Evolutionary conservation across 106 monocot genomes (phyloP), one percentile per base, ranked within the genome.

Genomic region (Gastrodia elata): DNA sequence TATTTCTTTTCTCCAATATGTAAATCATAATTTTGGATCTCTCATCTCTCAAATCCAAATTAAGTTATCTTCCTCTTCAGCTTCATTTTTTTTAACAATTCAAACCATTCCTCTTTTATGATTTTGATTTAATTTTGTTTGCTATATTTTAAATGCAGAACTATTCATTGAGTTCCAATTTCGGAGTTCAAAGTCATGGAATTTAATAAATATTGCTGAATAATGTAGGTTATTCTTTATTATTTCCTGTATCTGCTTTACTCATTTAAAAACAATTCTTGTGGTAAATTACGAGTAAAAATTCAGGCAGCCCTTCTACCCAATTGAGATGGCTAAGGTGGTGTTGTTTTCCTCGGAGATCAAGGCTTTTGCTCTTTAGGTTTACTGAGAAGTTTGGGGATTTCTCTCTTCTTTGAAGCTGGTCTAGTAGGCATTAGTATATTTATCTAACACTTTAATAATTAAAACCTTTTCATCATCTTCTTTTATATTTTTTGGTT

Each of bases 281-380:
- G n/a, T n/a, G n/a, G n/a, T n/a, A 52, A n/a, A 22, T 61, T 25
- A 8, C 10, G 11, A 61, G 61, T 10, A 32, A 61, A 61, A 32
- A 61, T 28, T 61, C 61, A 61, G 61, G 61, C 61, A 61, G 61
- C 61, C 61, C 61, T 30, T 61, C 30, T 15, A 30, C 61, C 61
- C 2, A 9, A 32, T 61, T 2, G 61, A 61, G 61, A 61, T 61
- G 61, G 61, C 30, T 3, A 28, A 28, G 32, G 61, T 28, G 61
- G 61, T 61, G 61, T 61, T 61, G 61, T 32, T 61, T 61, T 61
- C 28, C 61, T 61, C 61, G 61, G 30, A 61, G 13, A 61, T 61
- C 32, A 61, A 61, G 13, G 30, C 61, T 61, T 61, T 26, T 26
- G 61, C 61, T 61, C 61, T 61, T 61, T 30, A 61, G 61, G 30